Evolutionary conservation across 306 rosid genomes (phyloP).

Genomic region (Pachyrhizus erosus): DNA sequence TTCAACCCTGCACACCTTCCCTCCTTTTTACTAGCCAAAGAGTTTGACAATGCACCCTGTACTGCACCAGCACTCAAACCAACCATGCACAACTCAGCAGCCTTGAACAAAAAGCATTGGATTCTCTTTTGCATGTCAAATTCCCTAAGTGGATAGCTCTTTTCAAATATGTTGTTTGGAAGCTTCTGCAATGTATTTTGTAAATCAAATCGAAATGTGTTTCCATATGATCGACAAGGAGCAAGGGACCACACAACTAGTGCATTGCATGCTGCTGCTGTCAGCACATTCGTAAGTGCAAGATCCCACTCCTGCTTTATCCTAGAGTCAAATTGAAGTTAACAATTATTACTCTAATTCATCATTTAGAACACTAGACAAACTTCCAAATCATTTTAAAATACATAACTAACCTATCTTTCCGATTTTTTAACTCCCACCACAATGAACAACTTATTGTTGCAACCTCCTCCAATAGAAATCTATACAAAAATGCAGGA

Average conservation of each 20-base stretch:
- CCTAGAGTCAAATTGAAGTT: constrained; percentile 57
- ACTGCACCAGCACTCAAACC: constrained; percentile 92
- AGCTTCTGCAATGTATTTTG: constrained; percentile 98
- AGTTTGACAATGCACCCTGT: constrained; percentile 79
- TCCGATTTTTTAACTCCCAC: constrained; percentile 95
- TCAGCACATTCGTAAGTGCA: constrained; percentile 90
- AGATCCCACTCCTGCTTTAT: constrained; percentile 98
- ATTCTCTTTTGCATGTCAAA: constrained; percentile 89
- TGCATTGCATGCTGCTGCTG: constrained; percentile 96
- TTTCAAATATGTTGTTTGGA: constrained; percentile 96
- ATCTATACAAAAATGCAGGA: constrained; percentile 84
- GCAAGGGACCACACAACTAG: constrained; percentile 99
- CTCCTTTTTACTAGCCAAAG: constrained; percentile 78
- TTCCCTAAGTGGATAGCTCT: constrained; percentile 91
- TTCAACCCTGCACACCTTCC: constrained; percentile 65
- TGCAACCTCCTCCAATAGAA: constrained; percentile 85
- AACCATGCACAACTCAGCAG: constrained; percentile 98
- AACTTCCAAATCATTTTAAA: constrained; percentile 31
- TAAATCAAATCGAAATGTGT: constrained; percentile 88
- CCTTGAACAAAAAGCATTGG: constrained; percentile 91
- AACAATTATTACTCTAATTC: constrained; percentile 31
- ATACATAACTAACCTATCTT: constrained; percentile 68
- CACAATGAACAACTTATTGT: constrained; percentile 85
- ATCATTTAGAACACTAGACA: constrained; percentile 29
- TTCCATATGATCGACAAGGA: constrained; percentile 96